Percentiles rank a stretch among this genome's conserved stretches.
Evolutionary conservation across 2,329 filamentous ascomycete genomes (phyloP).

Genomic region (Fonsecaea nubica): DNA sequence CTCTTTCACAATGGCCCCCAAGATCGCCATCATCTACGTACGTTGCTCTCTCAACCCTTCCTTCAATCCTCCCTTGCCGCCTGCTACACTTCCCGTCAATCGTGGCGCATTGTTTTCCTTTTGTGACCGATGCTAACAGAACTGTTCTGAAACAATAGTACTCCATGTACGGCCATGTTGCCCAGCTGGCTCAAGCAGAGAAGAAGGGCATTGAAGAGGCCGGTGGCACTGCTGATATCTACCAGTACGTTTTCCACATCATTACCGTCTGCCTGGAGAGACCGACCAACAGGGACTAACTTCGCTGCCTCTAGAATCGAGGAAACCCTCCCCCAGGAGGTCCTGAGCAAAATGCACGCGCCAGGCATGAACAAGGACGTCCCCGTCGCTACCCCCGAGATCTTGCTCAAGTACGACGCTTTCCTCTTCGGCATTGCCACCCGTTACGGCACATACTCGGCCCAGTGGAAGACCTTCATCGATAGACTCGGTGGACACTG

Average conservation of each 20-base stretch:
- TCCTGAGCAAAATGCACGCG: slow-evolving; percentile 89
- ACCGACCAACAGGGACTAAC: not conserved
- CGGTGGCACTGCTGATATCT: slow-evolving; percentile 81
- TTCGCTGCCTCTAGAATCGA: slow-evolving; percentile 63
- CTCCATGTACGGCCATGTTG: slow-evolving; percentile 92
- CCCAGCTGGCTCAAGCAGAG: slow-evolving; percentile 83
- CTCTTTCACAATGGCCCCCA: slow-evolving; percentile 75
- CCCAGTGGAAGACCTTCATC: slow-evolving; percentile 88
- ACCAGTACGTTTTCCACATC: slow-evolving; percentile 65
- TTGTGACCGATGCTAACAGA: slow-evolving; percentile 11
- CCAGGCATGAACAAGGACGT: slow-evolving; percentile 72
- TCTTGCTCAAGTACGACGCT: slow-evolving; percentile 78
- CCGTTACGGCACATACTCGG: slow-evolving; percentile 95
- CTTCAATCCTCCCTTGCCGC: not conserved
- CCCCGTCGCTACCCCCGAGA: slow-evolving; percentile 65
- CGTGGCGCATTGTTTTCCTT: not conserved
- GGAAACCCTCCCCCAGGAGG: slow-evolving; percentile 85
- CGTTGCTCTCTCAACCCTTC: slow-evolving; percentile 47
- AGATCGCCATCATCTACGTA: slow-evolving; percentile 89
- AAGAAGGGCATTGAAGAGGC: slow-evolving; percentile 87
- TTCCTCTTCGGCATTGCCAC: slow-evolving; percentile 95
- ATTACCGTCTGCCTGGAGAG: not conserved
- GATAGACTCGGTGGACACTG: slow-evolving; percentile 88
- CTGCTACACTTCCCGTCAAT: not conserved
- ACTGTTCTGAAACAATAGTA: slow-evolving; percentile 62